A percentile compares a stretch with the other conserved stretches of the same genome.
phyloP scores from a whole-genome alignment of 139 green algal species.

The Closterium sp. region DNA sequence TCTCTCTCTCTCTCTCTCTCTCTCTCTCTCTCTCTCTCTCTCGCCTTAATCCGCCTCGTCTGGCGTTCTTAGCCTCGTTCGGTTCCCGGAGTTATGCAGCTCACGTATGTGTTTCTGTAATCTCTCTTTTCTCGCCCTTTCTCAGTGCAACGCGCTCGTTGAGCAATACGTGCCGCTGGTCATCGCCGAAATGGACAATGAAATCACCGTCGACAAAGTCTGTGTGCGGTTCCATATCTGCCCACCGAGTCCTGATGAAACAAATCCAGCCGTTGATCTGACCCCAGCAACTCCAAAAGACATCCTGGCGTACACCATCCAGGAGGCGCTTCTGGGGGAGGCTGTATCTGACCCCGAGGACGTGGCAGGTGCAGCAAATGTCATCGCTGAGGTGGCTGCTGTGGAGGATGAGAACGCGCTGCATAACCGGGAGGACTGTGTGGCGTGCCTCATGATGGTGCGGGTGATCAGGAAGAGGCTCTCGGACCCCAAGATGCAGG shows the following conservation, averaged over 20 bases:
- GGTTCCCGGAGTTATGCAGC: no score
- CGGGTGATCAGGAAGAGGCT: background rate
- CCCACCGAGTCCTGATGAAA: background rate
- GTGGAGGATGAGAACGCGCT: background rate
- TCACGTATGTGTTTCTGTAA: no score
- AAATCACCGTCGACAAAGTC: background rate
- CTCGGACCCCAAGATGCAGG: background rate
- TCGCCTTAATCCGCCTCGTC: no score
- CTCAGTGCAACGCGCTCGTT: background rate
- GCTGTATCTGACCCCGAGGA: background rate
- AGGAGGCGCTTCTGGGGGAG: background rate
- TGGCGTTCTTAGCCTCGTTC: background rate
- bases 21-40: no score
- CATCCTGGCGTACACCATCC: background rate
- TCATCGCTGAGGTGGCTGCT: background rate
- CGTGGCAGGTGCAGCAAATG: background rate
- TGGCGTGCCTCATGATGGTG: background rate
- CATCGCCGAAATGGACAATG: background rate
- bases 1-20: no score
- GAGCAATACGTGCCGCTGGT: background rate
- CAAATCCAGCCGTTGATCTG: background rate
- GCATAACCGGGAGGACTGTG: background rate
- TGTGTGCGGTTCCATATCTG: background rate
- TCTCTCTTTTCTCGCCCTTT: no score
- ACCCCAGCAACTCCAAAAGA: background rate